These are phyloP conservation scores for Peronospora tabacina DNA, from an alignment of 352 stramenopile species.

Conservation along the genomic window DNA sequence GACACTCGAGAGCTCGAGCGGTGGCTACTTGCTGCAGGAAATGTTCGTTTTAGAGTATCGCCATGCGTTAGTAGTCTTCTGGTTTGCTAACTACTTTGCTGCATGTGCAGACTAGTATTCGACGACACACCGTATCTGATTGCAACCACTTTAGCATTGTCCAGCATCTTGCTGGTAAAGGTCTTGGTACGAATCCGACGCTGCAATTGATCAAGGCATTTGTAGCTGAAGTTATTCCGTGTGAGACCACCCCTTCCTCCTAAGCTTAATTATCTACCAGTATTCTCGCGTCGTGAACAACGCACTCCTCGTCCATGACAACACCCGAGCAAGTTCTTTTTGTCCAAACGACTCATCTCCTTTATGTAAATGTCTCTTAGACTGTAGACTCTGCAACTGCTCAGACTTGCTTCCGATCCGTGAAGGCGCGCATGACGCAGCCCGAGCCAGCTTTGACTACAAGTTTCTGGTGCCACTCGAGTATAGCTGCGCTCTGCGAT, in stretches of 20 bases:
- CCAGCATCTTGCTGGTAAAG: constrained; percentile 37
- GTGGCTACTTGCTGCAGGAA: constrained; percentile 50
- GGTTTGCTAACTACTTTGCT: constrained; percentile 6
- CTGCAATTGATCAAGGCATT: constrained; percentile 49
- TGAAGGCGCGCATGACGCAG: constrained; percentile 85
- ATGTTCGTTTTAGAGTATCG: constrained; percentile 26
- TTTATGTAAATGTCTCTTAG: constrained; percentile 6
- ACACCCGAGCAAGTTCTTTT: constrained; percentile 19
- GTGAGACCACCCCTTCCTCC: constrained; percentile 1
- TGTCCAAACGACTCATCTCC: constrained; percentile 10
- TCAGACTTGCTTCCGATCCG: constrained; percentile 85
- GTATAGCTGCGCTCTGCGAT: constrained; percentile 68
- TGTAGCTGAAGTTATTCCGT: constrained; percentile 18
- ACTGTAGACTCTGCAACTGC: background rate
- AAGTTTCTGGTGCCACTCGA: constrained; percentile 88
- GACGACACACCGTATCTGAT: constrained; percentile 36
- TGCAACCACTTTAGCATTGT: constrained; percentile 78
- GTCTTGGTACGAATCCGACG: constrained; percentile 23
- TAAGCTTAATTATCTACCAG: constrained; percentile 3
- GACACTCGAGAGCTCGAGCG: constrained; percentile 53
- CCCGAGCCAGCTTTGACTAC: constrained; percentile 74
- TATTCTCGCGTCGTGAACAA: background rate
- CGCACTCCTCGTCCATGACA: background rate
- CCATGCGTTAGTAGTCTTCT: background rate
- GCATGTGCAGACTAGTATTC: constrained; percentile 25